Evolutionary conservation across 768 basidiomycete genomes (phyloP).

Genomic region (Exsudoporus frostii): DNA sequence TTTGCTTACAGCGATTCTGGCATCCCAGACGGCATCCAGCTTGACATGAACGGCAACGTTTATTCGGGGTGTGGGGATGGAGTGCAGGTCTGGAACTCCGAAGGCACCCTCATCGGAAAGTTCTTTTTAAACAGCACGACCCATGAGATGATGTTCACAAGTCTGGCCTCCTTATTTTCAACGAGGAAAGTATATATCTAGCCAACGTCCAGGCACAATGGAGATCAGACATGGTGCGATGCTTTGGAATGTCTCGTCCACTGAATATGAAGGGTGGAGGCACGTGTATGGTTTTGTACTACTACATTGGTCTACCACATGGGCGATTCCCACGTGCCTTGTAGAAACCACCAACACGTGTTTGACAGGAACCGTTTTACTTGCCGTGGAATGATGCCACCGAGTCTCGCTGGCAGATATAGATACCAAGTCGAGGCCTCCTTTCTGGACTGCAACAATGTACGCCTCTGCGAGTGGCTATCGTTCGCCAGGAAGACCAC

Average conservation of each 20-base stretch:
- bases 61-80: conserved; percentile 71
- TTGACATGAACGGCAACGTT: conserved; percentile 64
- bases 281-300: not conserved
- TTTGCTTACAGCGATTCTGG: conserved; percentile 69
- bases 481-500: conserved; percentile 11
- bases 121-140: conserved; percentile 27
- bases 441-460: conserved; percentile 8
- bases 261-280: no score
- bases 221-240: not conserved
- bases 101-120: conserved; percentile 47
- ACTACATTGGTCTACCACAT: no score
- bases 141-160: conserved; percentile 43
- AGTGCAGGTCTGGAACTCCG: conserved; percentile 55
- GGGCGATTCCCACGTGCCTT: not conserved
- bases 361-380: not conserved
- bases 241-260: not conserved
- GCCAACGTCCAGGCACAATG: conserved; percentile 33
- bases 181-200: conserved; percentile 39
- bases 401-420: not conserved
- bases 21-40: conserved; percentile 63
- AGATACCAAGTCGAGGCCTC: not conserved
- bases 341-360: conserved; percentile 7
- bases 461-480: conserved; percentile 6
- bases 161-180: conserved; percentile 38
- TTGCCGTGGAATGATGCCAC: not conserved